Base-by-base conservation (phyloP, 2,329 filamentous ascomycete species). In the Penicillium sp. region DNA sequence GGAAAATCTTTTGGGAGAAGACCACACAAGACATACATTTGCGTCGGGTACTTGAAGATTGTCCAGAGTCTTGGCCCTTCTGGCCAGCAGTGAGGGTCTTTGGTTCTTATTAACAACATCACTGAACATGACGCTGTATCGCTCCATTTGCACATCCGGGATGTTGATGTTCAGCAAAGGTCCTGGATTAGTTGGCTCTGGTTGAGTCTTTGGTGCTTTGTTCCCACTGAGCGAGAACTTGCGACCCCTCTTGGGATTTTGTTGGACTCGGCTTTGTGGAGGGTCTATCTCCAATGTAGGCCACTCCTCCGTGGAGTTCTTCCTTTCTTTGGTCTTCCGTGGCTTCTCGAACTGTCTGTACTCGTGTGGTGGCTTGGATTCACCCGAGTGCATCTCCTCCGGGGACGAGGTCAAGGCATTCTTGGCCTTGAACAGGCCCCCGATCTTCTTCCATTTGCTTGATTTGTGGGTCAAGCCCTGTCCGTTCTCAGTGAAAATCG, bases 81-180 rank as follows among this genome's bases (percentile, higher is more conserved):
- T 66, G 47, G 69, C 65, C 51, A 75, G 60, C 48, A 72, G 57
- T 9, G 72, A 63, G 32, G 67, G 61, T 43, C 53, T 58, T 31
- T 67, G 60, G 56, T 69, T 56, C 84, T 70, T 67, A 32, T 65
- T 82, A 24, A 96, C 76, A 6, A 97, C 79, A 36, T 83, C 83
- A 51, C 87, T 85, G 67, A 97, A 97, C 92, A 97, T 97, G 60
- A 97, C 83, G 63, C 92, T 96, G 64, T 96, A 97, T 45, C 93
- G 81, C 69, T 97, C 93, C 81, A 97, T 80, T 58, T 88, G 85
- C 51, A 89, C 81, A 46, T 83, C 83, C 1, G 93, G 92, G 53
- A 97, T 94, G 48, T 92, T 85, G 14, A 97, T 82, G 63, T 92
- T 81, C 18, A 97, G 76, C 6, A 88, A 71, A 2, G 75, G 67